Evolutionary conservation across 805 yeast genomes (phyloP).

Genomic region (Saturnispora quitensis): DNA sequence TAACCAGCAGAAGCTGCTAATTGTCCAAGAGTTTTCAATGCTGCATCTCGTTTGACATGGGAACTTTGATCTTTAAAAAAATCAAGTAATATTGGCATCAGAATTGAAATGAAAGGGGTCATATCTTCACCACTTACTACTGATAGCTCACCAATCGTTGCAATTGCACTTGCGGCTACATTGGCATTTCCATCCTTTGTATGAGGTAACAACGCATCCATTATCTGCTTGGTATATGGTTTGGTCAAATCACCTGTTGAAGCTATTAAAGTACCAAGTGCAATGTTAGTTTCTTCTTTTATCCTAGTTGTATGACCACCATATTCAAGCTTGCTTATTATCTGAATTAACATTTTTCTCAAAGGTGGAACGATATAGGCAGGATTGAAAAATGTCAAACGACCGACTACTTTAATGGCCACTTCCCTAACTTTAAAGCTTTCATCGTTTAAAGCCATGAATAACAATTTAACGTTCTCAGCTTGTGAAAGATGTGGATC

Average conservation of each 20-base stretch:
- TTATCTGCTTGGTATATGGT: constrained; percentile 87
- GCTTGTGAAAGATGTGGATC: constrained; percentile 94
- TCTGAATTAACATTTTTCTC: constrained; percentile 76
- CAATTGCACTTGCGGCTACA: constrained; percentile 78
- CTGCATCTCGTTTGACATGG: constrained; percentile 81
- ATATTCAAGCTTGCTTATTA: constrained; percentile 76
- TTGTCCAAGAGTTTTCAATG: constrained; percentile 80
- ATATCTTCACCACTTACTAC: constrained; percentile 84
- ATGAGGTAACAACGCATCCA: constrained; percentile 72
- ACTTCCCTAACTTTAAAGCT: constrained; percentile 72
- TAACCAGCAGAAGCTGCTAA: constrained; percentile 86
- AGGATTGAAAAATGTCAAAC: constrained; percentile 80
- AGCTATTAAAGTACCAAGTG: constrained; percentile 63
- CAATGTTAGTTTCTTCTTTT: constrained; percentile 78
- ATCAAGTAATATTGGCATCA: constrained; percentile 83
- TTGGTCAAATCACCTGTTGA: constrained; percentile 75
- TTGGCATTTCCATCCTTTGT: constrained; percentile 65
- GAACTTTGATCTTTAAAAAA: constrained; percentile 90
- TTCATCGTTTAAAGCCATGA: constrained; percentile 89
- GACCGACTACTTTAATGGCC: constrained; percentile 71
- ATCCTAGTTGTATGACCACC: constrained; percentile 61
- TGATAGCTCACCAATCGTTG: constrained; percentile 83
- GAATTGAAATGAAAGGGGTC: constrained; percentile 54
- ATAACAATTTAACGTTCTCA: constrained; percentile 73
- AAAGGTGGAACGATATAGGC: constrained; percentile 93